A percentile compares a stretch with the other conserved stretches of the same genome.
phyloP scores from a whole-genome alignment of 768 basidiomycete species.

The Auriscalpium orientale region DNA sequence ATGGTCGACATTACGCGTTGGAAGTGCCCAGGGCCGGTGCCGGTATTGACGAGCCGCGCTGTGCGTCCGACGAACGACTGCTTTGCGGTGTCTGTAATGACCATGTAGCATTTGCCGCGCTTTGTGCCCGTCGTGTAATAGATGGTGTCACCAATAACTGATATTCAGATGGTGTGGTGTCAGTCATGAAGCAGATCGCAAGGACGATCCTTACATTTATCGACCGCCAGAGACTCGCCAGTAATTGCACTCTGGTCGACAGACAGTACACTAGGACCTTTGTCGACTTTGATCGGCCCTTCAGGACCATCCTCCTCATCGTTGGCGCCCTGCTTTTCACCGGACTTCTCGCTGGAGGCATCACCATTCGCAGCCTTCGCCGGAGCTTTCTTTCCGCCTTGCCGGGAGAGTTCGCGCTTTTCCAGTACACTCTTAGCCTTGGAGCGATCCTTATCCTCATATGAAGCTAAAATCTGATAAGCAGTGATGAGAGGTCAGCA shows the following conservation, averaged over 20 bases:
- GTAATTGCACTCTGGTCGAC: slow-evolving; percentile 42
- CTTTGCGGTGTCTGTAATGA: slow-evolving; percentile 31
- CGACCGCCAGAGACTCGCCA: slow-evolving; percentile 39
- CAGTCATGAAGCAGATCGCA: neutral
- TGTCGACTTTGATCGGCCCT: slow-evolving; percentile 19
- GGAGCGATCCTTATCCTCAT: slow-evolving; percentile 29
- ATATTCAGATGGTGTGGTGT: no score
- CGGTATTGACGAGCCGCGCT: slow-evolving; percentile 34
- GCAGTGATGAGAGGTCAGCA: neutral
- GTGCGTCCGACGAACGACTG: slow-evolving; percentile 38
- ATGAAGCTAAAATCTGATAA: slow-evolving; percentile 30
- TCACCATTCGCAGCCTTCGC: neutral
- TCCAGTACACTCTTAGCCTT: slow-evolving; percentile 25
- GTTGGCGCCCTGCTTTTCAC: slow-evolving; percentile 5
- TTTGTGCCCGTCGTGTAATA: slow-evolving; percentile 33
- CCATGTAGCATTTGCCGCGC: slow-evolving; percentile 30
- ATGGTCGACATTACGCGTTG: slow-evolving; percentile 36
- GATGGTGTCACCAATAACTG: slow-evolving; percentile 30
- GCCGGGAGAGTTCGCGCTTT: slow-evolving; percentile 2
- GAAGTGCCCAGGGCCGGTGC: slow-evolving; percentile 37
- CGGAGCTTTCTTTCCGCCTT: neutral
- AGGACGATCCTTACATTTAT: slow-evolving; percentile 26
- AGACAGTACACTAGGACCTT: slow-evolving; percentile 33
- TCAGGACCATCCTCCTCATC: slow-evolving; percentile 5
- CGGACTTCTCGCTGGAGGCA: neutral